Evolutionary conservation across 257 asterid species (phyloP).

Genomic region (Rhazya stricta): DNA sequence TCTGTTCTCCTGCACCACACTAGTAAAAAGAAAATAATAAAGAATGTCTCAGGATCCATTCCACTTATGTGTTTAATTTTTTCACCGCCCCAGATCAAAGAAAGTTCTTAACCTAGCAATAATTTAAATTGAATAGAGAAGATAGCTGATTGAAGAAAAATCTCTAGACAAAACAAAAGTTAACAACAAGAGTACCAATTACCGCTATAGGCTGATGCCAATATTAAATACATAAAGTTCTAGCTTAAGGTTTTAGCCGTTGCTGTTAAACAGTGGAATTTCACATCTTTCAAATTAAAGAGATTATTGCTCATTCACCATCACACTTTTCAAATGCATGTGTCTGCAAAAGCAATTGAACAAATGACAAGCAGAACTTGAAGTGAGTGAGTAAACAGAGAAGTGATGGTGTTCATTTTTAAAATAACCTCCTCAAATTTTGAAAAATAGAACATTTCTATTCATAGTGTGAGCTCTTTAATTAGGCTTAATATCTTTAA

Average conservation of each 20-base stretch:
- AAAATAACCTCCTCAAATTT: background rate
- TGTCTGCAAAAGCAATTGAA: background rate
- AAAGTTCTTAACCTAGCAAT: background rate
- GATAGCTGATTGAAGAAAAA: background rate
- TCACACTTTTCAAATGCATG: background rate
- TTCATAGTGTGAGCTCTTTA: background rate
- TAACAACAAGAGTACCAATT: background rate
- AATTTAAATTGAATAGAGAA: background rate
- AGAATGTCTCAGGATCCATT: background rate
- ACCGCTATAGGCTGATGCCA: background rate
- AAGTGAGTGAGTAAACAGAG: background rate
- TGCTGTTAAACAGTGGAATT: background rate
- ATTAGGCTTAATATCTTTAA: background rate
- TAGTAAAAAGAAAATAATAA: conserved; percentile 24
- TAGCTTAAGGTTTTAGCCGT: background rate
- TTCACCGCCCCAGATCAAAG: background rate
- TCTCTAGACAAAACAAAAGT: background rate
- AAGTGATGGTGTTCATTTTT: background rate
- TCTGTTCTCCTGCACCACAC: conserved; percentile 99
- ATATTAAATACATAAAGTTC: background rate
- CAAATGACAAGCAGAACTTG: background rate
- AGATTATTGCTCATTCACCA: background rate
- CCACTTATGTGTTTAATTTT: background rate
- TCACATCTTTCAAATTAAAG: background rate
- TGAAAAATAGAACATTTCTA: background rate